A percentile compares a stretch with the other conserved stretches of the same genome.
These are phyloP conservation scores for Hypoxylon sp. DNA, from an alignment of 2,329 filamentous ascomycete genomes.

Conservation along the genomic window DNA sequence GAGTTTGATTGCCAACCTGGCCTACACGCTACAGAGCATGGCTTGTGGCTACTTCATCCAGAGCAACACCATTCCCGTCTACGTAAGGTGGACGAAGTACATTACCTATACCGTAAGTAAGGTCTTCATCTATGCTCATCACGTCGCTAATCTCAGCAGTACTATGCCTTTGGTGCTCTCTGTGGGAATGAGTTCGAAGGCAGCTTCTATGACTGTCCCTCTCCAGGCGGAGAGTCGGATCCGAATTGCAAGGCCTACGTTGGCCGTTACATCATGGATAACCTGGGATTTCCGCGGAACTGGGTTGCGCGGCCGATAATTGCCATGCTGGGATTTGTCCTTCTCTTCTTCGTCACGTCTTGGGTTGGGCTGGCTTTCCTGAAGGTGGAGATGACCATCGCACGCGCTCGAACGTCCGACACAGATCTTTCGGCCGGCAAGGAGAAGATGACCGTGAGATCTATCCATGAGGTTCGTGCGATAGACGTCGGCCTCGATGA, in stretches of 20 bases:
- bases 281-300: slow-evolving; percentile 70
- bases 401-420: slow-evolving; percentile 65
- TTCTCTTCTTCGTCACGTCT: slow-evolving; percentile 69
- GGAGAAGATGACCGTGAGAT: slow-evolving; percentile 68
- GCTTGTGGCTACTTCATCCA: slow-evolving; percentile 82
- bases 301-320: slow-evolving; percentile 75
- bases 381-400: slow-evolving; percentile 74
- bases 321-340: slow-evolving; percentile 65
- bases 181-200: slow-evolving; percentile 76
- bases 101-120: slow-evolving; percentile 63
- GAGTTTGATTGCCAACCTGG: slow-evolving; percentile 75
- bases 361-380: slow-evolving; percentile 69
- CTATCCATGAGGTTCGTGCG: slow-evolving; percentile 61
- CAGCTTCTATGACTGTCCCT: slow-evolving; percentile 77
- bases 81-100: slow-evolving; percentile 81
- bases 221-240: slow-evolving; percentile 66
- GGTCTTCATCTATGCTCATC: slow-evolving; percentile 39
- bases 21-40: slow-evolving; percentile 76
- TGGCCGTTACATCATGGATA: slow-evolving; percentile 72
- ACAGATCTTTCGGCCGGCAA: slow-evolving; percentile 73
- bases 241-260: slow-evolving; percentile 74
- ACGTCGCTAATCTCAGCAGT: slow-evolving; percentile 49
- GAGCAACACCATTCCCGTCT: slow-evolving; percentile 74
- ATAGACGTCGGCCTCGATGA: slow-evolving; percentile 71
- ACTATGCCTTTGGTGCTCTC: slow-evolving; percentile 75